phyloP scores from a whole-genome alignment of 169 alveolate species.

The Perkinsus olseni region DNA sequence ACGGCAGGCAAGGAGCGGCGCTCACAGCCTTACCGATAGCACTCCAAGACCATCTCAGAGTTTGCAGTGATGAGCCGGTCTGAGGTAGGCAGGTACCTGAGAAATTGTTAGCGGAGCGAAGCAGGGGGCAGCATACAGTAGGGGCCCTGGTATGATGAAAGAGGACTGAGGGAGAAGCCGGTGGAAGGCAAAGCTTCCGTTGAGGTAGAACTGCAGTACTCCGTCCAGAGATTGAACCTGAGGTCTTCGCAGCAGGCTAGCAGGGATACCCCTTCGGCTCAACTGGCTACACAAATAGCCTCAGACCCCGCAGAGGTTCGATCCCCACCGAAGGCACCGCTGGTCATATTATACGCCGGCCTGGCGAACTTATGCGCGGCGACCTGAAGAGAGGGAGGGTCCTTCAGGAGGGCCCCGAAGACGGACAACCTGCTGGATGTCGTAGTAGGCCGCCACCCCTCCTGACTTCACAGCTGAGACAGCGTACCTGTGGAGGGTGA shows the following conservation, averaged over 20 bases:
- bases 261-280: neutral
- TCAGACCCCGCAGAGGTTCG: neutral
- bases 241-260: neutral
- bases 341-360: neutral
- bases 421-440: neutral
- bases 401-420: neutral
- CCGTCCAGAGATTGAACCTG: neutral
- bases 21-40: neutral
- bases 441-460: neutral
- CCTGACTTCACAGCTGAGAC: neutral
- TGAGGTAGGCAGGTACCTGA: neutral
- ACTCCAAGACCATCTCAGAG: neutral
- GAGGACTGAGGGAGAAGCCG: neutral
- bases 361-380: neutral
- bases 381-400: neutral
- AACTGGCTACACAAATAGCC: neutral
- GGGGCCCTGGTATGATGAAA: neutral
- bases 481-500: neutral
- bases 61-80: neutral
- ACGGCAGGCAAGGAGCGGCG: neutral
- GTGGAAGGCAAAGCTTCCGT: neutral
- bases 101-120: neutral
- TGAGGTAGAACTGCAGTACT: neutral
- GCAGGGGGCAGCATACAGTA: neutral
- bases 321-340: neutral